Evolutionary conservation across 2,329 filamentous ascomycete species (phyloP).

Genomic region (Colletotrichum caudatum): DNA sequence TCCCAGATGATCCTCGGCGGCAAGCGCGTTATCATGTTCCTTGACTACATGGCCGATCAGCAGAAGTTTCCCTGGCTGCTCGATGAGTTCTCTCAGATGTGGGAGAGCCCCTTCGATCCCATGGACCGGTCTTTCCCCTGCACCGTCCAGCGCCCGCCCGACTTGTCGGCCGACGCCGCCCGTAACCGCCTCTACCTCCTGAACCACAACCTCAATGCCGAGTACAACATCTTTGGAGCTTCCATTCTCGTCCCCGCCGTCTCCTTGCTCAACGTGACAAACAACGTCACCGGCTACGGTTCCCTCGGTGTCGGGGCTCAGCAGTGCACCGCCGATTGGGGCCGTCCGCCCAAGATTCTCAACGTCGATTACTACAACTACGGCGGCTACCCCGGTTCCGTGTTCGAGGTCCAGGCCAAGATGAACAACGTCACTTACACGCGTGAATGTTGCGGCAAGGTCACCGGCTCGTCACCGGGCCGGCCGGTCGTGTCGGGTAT

Average conservation of each 20-base stretch:
- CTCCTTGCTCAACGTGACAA: slow-evolving; percentile 77
- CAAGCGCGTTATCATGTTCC: slow-evolving; percentile 81
- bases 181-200: slow-evolving; percentile 79
- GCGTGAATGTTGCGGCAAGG: slow-evolving; percentile 66
- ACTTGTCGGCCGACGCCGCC: slow-evolving; percentile 65
- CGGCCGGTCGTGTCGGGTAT: slow-evolving; percentile 8
- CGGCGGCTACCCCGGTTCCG: slow-evolving; percentile 74
- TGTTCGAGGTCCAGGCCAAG: slow-evolving; percentile 78
- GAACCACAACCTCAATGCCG: slow-evolving; percentile 91
- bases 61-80: slow-evolving; percentile 83
- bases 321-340: slow-evolving; percentile 74
- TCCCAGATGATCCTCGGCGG: slow-evolving; percentile 78
- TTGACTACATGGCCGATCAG: slow-evolving; percentile 89
- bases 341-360: slow-evolving; percentile 78
- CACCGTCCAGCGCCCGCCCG: slow-evolving; percentile 79
- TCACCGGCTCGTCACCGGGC: slow-evolving; percentile 44
- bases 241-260: slow-evolving; percentile 79
- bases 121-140: slow-evolving; percentile 77
- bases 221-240: slow-evolving; percentile 75
- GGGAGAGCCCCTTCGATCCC: slow-evolving; percentile 90
- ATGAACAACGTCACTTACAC: slow-evolving; percentile 81
- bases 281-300: slow-evolving; percentile 72
- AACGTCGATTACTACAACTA: slow-evolving; percentile 89
- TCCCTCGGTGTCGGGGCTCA: slow-evolving; percentile 73
- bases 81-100: slow-evolving; percentile 88